Percentiles rank a stretch among this genome's conserved stretches.
Conservation (phyloP, 129 eudicot genomes). For the Heracleum sosnowskyi region DNA sequence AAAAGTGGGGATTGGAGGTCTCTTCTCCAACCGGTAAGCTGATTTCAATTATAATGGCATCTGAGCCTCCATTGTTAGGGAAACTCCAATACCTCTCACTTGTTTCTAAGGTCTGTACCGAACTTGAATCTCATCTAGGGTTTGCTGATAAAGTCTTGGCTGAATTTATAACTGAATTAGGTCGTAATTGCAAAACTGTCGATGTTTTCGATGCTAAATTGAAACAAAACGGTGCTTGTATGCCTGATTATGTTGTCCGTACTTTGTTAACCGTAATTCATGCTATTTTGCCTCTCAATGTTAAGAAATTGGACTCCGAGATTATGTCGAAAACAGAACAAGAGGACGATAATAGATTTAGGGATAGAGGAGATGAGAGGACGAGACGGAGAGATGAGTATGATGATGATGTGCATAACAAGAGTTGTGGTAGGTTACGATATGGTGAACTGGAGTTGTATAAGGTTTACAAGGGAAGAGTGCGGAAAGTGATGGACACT, state of each 20-base stretch:
- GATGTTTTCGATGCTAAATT: neutral
- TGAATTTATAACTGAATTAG: neutral
- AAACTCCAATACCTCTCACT: neutral
- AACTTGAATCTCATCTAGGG: neutral
- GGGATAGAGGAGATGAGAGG: too few species aligned
- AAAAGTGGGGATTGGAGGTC: too few species aligned
- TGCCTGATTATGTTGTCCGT: neutral
- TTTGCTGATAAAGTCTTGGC: neutral
- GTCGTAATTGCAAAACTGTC: neutral
- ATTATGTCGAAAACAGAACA: too few species aligned
- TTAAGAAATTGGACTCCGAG: too few species aligned
- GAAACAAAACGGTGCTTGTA: neutral
- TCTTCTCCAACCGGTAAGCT: too few species aligned
- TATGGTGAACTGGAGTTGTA: too few species aligned
- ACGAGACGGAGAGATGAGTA: too few species aligned
- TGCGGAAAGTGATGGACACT: conserved; percentile 61
- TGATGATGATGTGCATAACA: too few species aligned
- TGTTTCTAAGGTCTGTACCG: neutral
- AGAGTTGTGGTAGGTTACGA: too few species aligned
- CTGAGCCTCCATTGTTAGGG: too few species aligned
- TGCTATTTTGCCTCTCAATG: neutral
- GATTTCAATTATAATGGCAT: too few species aligned
- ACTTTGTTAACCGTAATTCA: neutral
- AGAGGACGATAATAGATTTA: too few species aligned
- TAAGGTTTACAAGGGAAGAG: conserved; percentile 65